These are phyloP conservation scores for Celoporthe dispersa DNA, from an alignment of 2,329 filamentous ascomycete genomes.

Conservation along the genomic window DNA sequence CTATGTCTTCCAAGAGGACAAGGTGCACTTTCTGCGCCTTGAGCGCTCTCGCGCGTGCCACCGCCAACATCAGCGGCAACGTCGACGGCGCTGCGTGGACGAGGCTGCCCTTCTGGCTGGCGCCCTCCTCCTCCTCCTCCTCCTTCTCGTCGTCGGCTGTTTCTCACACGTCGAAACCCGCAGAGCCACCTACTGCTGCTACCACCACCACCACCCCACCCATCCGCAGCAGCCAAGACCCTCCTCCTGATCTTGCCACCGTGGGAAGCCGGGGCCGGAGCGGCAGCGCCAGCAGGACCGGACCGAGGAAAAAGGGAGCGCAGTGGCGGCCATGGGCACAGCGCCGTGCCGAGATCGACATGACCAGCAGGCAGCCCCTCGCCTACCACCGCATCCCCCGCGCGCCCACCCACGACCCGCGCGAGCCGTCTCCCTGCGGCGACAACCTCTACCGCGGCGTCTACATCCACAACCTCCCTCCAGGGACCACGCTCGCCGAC, in stretches of 20 bases:
- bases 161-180: too few relatives aligned
- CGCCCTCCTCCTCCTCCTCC: not conserved
- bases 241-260: not conserved
- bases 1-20: not conserved
- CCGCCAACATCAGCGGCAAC: not conserved
- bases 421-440: not conserved
- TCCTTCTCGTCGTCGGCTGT: not conserved
- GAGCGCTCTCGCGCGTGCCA: not conserved
- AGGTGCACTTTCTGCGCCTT: not conserved
- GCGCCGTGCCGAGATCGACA: not conserved
- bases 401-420: not conserved
- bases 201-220: not conserved
- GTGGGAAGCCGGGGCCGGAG: not conserved
- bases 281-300: too few relatives aligned
- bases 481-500: not conserved
- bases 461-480: not conserved
- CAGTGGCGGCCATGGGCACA: not conserved
- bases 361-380: not conserved
- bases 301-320: too few relatives aligned
- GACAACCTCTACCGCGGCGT: constrained; percentile 7
- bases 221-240: not conserved
- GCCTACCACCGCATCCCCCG: not conserved
- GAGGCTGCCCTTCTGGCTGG: not conserved
- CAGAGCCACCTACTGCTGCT: too few relatives aligned
- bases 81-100: not conserved